These are phyloP conservation scores for Stylonectria norvegica DNA, from an alignment of 2,329 filamentous ascomycete genomes.

Conservation along the genomic window DNA sequence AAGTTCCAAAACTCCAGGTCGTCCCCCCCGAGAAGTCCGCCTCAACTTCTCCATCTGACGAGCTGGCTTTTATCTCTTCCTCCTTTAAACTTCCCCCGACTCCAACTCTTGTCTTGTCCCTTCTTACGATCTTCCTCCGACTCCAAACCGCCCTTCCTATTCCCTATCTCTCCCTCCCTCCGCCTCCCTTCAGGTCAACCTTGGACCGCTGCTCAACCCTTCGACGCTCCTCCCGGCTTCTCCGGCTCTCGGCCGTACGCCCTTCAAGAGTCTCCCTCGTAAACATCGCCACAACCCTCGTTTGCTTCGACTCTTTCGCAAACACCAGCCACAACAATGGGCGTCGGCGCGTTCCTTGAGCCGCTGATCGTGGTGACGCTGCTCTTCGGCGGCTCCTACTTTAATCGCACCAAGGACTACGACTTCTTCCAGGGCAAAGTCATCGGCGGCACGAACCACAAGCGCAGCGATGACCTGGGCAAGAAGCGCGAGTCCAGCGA, in stretches of 20 bases:
- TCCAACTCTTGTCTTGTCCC: neutral
- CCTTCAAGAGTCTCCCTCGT: too few relatives aligned
- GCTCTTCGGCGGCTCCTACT: slow-evolving; percentile 42
- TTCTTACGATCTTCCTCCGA: neutral
- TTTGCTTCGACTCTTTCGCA: too few relatives aligned
- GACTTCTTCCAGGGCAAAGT: slow-evolving; percentile 24
- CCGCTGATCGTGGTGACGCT: slow-evolving; percentile 42
- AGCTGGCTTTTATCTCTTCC: neutral
- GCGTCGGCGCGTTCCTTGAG: slow-evolving; percentile 40
- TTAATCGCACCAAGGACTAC: slow-evolving; percentile 42
- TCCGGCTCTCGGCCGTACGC: neutral
- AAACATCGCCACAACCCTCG: too few relatives aligned
- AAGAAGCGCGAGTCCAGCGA: slow-evolving; percentile 25
- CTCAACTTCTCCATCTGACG: too few relatives aligned
- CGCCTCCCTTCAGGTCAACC: too few relatives aligned
- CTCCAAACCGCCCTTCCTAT: neutral
- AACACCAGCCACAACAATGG: too few relatives aligned
- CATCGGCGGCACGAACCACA: slow-evolving; percentile 18
- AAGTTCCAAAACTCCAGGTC: too few relatives aligned
- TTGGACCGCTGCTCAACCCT: too few relatives aligned
- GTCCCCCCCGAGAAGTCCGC: too few relatives aligned
- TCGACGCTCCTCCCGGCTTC: too few relatives aligned
- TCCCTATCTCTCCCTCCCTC: neutral
- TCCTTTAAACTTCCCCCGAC: neutral
- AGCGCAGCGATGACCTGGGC: slow-evolving; percentile 30